These are phyloP conservation scores for Tricladium varicosporioides DNA, from an alignment of 2,329 filamentous ascomycete species.

Conservation along the genomic window DNA sequence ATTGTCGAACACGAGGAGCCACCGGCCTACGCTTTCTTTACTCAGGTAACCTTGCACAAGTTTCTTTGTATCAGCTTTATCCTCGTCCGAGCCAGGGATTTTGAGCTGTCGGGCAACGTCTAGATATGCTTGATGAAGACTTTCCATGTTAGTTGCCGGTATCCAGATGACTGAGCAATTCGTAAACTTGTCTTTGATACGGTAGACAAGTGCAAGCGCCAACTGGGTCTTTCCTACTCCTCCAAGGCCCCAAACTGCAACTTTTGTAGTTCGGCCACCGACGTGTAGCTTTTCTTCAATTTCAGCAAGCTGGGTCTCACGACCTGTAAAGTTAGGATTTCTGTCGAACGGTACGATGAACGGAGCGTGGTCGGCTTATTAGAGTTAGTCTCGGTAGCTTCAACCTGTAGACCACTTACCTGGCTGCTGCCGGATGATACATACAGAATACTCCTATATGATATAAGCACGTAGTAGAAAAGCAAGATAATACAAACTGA, in stretches of 20 bases:
- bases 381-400: background rate
- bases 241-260: constrained; percentile 38
- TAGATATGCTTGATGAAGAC: constrained; percentile 40
- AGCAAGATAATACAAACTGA: constrained; percentile 1
- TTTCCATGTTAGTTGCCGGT: constrained; percentile 38
- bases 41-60: constrained; percentile 16
- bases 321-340: no score
- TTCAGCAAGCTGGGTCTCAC: constrained; percentile 19
- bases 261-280: constrained; percentile 1
- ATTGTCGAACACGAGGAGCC: constrained; percentile 42
- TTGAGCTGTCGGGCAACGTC: constrained; percentile 35
- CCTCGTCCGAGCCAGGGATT: constrained; percentile 12
- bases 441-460: constrained; percentile 5
- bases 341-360: constrained; percentile 17
- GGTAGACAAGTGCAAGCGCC: constrained; percentile 41
- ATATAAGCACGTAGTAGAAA: background rate
- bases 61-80: constrained; percentile 13
- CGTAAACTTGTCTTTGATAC: constrained; percentile 34
- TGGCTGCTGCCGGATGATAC: background rate
- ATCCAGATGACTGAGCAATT: constrained; percentile 45
- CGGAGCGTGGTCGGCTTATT: background rate
- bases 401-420: background rate
- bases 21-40: constrained; percentile 30
- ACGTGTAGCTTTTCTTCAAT: constrained; percentile 29
- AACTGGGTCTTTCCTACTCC: constrained; percentile 43